phyloP scores from a whole-genome alignment of 768 basidiomycete genomes.

The Boletus tomentosulus region DNA sequence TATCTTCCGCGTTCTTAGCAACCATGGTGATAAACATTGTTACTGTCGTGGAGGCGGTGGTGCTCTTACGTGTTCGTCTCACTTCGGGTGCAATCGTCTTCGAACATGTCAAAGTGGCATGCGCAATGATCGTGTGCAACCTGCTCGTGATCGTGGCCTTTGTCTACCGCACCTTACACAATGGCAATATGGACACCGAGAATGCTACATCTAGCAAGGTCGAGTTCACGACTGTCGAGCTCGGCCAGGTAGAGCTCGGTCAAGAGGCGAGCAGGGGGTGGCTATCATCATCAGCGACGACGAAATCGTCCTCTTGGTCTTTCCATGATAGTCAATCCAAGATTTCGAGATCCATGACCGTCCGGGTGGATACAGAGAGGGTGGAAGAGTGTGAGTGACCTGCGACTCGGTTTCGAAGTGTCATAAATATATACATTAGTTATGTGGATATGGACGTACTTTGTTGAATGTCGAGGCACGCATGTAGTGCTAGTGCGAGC shows the following conservation, averaged over 20 bases:
- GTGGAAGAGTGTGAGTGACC: not conserved
- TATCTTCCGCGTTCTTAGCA: constrained; percentile 21
- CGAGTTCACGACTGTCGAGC: constrained; percentile 17
- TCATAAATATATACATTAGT: not conserved
- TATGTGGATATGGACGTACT: not conserved
- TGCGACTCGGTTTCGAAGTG: not conserved
- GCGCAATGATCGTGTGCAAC: constrained; percentile 23
- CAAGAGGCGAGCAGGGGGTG: constrained; percentile 1
- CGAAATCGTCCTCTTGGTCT: constrained; percentile 8
- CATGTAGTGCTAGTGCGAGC: no score
- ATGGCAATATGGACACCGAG: not conserved
- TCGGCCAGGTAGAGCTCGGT: not conserved
- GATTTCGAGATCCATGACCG: not conserved
- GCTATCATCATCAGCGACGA: not conserved
- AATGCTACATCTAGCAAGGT: not conserved
- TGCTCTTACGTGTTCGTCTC: not conserved
- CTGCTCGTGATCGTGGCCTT: constrained; percentile 21
- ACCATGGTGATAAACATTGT: constrained; percentile 18
- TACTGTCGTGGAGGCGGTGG: constrained; percentile 13
- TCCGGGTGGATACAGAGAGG: not conserved
- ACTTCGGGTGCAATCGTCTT: constrained; percentile 15
- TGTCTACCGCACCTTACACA: constrained; percentile 12
- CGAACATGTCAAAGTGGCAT: constrained; percentile 21
- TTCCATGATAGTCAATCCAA: constrained; percentile 2
- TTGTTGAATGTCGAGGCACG: no score